Evolutionary conservation across 1,284 basidiomycete species (phyloP).

Genomic region (Marasmius tenuissimus): DNA sequence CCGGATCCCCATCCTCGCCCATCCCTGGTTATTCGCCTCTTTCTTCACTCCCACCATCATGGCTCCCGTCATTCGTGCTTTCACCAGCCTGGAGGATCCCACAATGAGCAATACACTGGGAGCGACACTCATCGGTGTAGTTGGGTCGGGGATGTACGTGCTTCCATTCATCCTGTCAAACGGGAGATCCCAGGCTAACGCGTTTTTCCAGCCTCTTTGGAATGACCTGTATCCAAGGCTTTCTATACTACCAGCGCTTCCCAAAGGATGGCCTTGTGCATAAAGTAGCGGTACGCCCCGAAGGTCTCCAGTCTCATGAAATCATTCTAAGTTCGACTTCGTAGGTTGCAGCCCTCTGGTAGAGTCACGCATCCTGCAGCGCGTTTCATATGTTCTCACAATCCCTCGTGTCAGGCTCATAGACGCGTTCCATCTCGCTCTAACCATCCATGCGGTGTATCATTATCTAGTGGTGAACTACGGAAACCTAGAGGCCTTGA

Average conservation of each 20-base stretch:
- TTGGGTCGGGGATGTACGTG: conserved; percentile 25
- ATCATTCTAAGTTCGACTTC: neutral
- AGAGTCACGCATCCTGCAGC: neutral
- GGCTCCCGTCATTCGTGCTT: conserved; percentile 6
- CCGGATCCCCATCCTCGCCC: neutral
- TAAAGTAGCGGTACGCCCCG: conserved; percentile 32
- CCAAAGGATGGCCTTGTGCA: conserved; percentile 34
- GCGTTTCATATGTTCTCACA: conserved; percentile 2
- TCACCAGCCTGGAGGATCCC: conserved; percentile 8
- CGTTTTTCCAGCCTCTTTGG: conserved; percentile 33
- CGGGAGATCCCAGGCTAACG: neutral
- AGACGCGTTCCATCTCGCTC: conserved; percentile 36
- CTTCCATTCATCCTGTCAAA: neutral
- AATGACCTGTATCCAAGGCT: conserved; percentile 37
- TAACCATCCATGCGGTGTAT: conserved; percentile 40
- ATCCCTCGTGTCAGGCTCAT: conserved; percentile 27
- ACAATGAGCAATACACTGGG: conserved; percentile 31
- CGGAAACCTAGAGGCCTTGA: conserved; percentile 26
- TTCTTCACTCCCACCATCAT: neutral
- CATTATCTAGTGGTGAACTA: conserved; percentile 35
- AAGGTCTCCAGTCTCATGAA: neutral
- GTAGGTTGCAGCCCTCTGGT: conserved; percentile 39
- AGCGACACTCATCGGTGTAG: conserved; percentile 27
- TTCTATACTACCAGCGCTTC: conserved; percentile 41
- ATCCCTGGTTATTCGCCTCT: neutral